Evolutionary conservation across 495 filamentous ascomycete genomes (phyloP).

Genomic region (Letharia columbiana): DNA sequence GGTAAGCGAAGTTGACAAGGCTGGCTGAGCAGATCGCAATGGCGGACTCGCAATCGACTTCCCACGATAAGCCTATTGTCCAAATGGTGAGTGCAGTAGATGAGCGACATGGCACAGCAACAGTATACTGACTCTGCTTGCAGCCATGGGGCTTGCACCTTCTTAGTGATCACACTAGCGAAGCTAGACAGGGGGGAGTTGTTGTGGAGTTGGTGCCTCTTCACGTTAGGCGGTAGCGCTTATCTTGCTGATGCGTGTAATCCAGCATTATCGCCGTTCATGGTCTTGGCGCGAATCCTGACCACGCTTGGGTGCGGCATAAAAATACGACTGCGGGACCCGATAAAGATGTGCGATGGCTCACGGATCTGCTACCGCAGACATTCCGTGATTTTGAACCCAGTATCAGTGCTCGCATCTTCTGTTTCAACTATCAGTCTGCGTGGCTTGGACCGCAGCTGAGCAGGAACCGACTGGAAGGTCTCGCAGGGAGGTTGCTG

Average conservation of each 20-base stretch:
- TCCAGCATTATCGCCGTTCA: constrained; percentile 1
- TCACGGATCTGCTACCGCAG: constrained; percentile 6
- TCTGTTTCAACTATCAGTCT: constrained; percentile 1
- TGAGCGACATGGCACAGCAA: background rate
- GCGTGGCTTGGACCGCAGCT: constrained; percentile 5
- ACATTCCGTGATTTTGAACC: background rate
- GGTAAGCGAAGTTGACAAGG: background rate
- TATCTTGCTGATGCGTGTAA: background rate
- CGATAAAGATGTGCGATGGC: background rate
- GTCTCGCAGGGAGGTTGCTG: background rate
- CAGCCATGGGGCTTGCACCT: background rate
- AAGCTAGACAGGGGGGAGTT: background rate
- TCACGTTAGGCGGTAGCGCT: background rate
- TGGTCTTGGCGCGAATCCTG: background rate
- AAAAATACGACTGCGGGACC: background rate
- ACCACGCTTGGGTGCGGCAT: constrained; percentile 5
- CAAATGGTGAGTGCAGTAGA: background rate
- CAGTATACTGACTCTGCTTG: background rate
- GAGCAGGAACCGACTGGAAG: background rate
- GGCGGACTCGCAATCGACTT: background rate
- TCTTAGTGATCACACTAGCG: background rate
- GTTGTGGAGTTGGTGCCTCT: background rate
- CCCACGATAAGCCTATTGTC: background rate
- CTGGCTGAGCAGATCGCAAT: background rate
- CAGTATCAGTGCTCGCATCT: background rate